phyloP scores from a whole-genome alignment of 768 basidiomycete species.

The Gloeopeniophorella convolvens region DNA sequence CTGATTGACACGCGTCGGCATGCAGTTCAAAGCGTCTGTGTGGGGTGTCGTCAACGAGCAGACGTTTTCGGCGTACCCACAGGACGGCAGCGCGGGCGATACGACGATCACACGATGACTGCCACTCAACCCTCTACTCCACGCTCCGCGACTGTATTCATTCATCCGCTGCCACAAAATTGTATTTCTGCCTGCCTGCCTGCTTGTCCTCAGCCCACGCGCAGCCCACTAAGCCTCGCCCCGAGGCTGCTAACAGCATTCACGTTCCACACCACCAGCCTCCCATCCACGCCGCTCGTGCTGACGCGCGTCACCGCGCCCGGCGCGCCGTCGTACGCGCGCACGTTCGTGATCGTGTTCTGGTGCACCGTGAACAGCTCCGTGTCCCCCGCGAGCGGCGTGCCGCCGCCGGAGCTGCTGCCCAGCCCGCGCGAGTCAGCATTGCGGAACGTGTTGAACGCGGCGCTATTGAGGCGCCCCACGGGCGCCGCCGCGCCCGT shows the following conservation, averaged over 20 bases:
- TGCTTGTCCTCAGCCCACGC: slow-evolving; percentile 23
- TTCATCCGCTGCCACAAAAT: slow-evolving; percentile 5
- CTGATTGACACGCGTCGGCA: not conserved
- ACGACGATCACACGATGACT: slow-evolving; percentile 8
- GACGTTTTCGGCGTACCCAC: slow-evolving; percentile 28
- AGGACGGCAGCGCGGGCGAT: slow-evolving; percentile 7
- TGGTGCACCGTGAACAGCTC: slow-evolving; percentile 90
- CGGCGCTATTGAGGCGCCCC: slow-evolving; percentile 77
- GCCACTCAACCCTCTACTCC: not conserved
- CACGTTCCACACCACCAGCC: slow-evolving; percentile 87
- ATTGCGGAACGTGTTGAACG: slow-evolving; percentile 89
- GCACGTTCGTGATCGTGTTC: slow-evolving; percentile 93
- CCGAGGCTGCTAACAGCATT: slow-evolving; percentile 47
- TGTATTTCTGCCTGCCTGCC: slow-evolving; percentile 1
- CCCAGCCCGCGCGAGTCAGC: slow-evolving; percentile 74
- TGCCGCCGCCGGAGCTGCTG: slow-evolving; percentile 29
- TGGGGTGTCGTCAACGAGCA: slow-evolving; percentile 91
- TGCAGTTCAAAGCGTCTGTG: slow-evolving; percentile 90
- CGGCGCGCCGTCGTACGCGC: slow-evolving; percentile 58
- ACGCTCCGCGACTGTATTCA: not conserved
- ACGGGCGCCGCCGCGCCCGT: slow-evolving; percentile 41
- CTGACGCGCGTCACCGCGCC: slow-evolving; percentile 70
- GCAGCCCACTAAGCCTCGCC: slow-evolving; percentile 39
- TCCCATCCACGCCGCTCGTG: slow-evolving; percentile 91
- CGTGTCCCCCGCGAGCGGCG: slow-evolving; percentile 43